A percentile compares a stretch with the other conserved stretches of the same genome.
Evolutionary conservation across 257 asterid species (phyloP).

Genomic region (Solanum clarkiae): DNA sequence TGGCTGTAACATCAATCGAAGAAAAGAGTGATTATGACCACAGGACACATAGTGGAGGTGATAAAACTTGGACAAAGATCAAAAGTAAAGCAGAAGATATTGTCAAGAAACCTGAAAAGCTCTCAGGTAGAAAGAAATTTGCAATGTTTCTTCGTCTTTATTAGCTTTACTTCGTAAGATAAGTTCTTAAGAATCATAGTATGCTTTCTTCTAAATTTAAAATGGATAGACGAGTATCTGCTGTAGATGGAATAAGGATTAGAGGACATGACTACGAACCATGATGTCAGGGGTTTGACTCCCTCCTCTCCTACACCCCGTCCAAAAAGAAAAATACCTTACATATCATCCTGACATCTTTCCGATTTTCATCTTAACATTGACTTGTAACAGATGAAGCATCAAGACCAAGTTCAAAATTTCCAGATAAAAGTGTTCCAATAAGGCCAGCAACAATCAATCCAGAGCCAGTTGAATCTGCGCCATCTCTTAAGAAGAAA

Average conservation of each 20-base stretch:
- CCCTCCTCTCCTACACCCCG: background rate
- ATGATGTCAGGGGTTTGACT: background rate
- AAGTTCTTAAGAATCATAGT: background rate
- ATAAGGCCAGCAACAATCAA: conserved; percentile 17
- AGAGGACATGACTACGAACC: background rate
- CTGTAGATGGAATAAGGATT: background rate
- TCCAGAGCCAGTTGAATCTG: conserved; percentile 10
- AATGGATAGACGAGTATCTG: background rate
- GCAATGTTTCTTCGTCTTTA: background rate
- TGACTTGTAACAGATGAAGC: conserved; percentile 27
- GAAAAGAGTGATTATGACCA: conserved; percentile 20
- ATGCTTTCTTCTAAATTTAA: background rate
- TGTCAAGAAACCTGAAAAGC: conserved; percentile 11
- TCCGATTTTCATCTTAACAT: background rate
- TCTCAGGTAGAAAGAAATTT: conserved; percentile 31
- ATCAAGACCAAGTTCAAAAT: conserved; percentile 21
- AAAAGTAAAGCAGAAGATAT: conserved; percentile 26
- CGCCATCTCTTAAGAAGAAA: conserved; percentile 41
- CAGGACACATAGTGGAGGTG: conserved; percentile 8
- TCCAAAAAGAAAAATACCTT: background rate
- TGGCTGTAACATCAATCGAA: conserved; percentile 60
- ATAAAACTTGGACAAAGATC: conserved; percentile 17
- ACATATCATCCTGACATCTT: background rate
- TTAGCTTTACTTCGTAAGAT: background rate
- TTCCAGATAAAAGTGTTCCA: conserved; percentile 16